A percentile compares a stretch with the other conserved stretches of the same genome.
Evolutionary conservation across 441 rosid species (phyloP).

Genomic region (Metrosideros polymorpha): DNA sequence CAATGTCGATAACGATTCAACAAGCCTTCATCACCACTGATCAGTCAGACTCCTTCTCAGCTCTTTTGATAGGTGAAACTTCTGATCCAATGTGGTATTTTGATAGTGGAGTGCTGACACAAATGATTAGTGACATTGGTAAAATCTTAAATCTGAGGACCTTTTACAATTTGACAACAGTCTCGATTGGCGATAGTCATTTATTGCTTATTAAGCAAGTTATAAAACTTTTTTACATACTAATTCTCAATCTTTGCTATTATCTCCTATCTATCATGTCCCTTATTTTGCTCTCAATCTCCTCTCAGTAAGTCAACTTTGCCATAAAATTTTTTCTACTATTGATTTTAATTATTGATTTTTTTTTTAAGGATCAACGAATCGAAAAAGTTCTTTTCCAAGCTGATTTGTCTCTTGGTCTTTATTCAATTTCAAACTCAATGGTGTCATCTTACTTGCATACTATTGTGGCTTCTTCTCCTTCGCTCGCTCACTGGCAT

Average conservation of each 20-base stretch:
- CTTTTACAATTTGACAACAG: not conserved
- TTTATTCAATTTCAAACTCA: not conserved
- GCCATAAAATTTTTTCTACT: not conserved
- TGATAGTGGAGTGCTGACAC: fast-evolving
- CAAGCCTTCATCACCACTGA: not conserved
- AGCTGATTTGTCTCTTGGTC: not conserved
- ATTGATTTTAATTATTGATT: not conserved
- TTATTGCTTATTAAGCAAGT: not conserved
- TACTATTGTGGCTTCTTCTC: too few relatives aligned
- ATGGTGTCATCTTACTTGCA: not conserved
- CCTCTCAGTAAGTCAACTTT: not conserved
- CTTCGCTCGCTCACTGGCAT: not conserved
- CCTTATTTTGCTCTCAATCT: not conserved
- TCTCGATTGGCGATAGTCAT: not conserved
- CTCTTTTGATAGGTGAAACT: not conserved
- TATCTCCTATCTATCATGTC: not conserved
- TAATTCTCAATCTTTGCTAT: not conserved
- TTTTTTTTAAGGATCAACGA: not conserved
- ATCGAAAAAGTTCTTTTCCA: not conserved
- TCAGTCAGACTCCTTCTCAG: not conserved
- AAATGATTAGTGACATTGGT: not conserved
- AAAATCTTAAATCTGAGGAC: not conserved
- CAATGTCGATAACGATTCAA: not conserved
- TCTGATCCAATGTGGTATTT: not conserved
- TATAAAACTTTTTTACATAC: not conserved